These are phyloP conservation scores for Elaphomyces granulatus DNA, from an alignment of 495 filamentous ascomycete genomes.

Conservation along the genomic window DNA sequence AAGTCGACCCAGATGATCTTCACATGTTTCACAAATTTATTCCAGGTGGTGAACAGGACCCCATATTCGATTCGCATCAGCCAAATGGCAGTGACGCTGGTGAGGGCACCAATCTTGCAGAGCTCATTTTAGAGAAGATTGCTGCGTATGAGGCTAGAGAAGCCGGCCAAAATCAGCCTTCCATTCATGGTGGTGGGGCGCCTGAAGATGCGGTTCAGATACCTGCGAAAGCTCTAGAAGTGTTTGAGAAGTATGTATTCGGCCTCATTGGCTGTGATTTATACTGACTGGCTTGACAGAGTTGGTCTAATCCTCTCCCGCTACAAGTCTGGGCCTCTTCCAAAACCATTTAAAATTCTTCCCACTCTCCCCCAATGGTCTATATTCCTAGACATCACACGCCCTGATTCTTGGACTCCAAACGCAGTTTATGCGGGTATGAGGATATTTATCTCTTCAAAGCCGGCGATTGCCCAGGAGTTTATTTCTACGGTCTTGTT, in stretches of 20 bases:
- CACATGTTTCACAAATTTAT: slow-evolving; percentile 85
- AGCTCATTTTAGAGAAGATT: slow-evolving; percentile 87
- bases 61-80: slow-evolving; percentile 34
- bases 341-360: slow-evolving; percentile 95
- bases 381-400: slow-evolving; percentile 67
- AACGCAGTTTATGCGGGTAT: slow-evolving; percentile 80
- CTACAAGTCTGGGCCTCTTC: slow-evolving; percentile 88
- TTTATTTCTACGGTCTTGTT: slow-evolving; percentile 75
- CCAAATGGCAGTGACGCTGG: slow-evolving; percentile 33
- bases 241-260: slow-evolving; percentile 64
- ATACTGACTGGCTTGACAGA: slow-evolving; percentile 25
- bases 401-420: slow-evolving; percentile 72
- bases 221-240: slow-evolving; percentile 83
- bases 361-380: slow-evolving; percentile 85
- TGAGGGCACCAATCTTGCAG: slow-evolving; percentile 67
- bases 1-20: slow-evolving; percentile 79
- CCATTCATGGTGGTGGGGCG: slow-evolving; percentile 33
- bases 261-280: not conserved
- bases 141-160: slow-evolving; percentile 72
- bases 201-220: slow-evolving; percentile 72
- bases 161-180: slow-evolving; percentile 23
- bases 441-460: slow-evolving; percentile 72
- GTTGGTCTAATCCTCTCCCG: slow-evolving; percentile 78
- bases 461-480: slow-evolving; percentile 56
- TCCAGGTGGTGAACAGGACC: slow-evolving; percentile 36